These are phyloP conservation scores for Babjeviella inositovora DNA, from an alignment of 805 yeast genomes.

Conservation along the genomic window DNA sequence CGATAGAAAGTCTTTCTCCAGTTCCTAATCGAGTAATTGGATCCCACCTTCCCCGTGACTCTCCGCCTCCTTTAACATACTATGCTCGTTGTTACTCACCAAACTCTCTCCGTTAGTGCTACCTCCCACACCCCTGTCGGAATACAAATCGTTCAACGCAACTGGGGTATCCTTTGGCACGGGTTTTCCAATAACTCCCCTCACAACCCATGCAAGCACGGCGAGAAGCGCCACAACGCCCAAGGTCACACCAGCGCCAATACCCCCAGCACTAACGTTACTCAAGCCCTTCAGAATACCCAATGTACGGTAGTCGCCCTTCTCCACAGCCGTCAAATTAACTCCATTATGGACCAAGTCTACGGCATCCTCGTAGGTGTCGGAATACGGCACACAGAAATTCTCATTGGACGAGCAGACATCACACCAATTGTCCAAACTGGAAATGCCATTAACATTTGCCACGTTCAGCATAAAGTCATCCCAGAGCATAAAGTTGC, in stretches of 20 bases:
- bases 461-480: constrained; percentile 12
- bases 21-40: too few species aligned
- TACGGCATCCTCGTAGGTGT: constrained; percentile 12
- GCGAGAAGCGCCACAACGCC: constrained; percentile 19
- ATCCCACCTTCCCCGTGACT: too few species aligned
- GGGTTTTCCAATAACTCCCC: too few species aligned
- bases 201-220: constrained; percentile 9
- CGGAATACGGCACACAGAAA: constrained; percentile 16
- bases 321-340: constrained; percentile 8
- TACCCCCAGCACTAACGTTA: constrained; percentile 30
- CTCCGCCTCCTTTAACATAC: too few species aligned
- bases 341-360: constrained; percentile 12
- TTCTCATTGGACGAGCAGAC: constrained; percentile 12
- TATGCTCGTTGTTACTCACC: too few species aligned
- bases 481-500: constrained; percentile 15
- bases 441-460: constrained; percentile 9
- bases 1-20: too few species aligned
- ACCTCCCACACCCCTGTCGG: too few species aligned
- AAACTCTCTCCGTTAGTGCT: too few species aligned
- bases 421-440: constrained; percentile 19
- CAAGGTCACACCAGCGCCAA: constrained; percentile 29
- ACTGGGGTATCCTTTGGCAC: too few species aligned
- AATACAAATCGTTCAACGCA: too few species aligned
- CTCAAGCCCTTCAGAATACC: constrained; percentile 7
- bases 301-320: constrained; percentile 10